Base-by-base conservation (phyloP, 1,139 yeast genomes). In the Hyphopichia buzzinii region DNA sequence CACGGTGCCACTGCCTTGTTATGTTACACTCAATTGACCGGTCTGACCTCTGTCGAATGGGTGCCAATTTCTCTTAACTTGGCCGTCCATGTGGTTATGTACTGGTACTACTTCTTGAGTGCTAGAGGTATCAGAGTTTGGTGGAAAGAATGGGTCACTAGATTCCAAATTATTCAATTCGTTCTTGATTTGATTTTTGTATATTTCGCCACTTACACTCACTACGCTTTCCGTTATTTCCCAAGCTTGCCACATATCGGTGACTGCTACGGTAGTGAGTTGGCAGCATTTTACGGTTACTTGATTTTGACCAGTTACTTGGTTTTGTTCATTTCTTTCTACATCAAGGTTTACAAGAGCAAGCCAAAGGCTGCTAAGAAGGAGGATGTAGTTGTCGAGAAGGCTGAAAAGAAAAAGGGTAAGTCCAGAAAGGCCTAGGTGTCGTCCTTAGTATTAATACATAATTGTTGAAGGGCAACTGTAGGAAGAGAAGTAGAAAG, bases 91-190 rank as follows among this genome's bases (percentile, higher is more conserved):
- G 96, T 92, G 35, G 83, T 92, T 49, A 92, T 92, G 98, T 92
- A 92, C 79, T 92, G 90, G 86, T 92, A 92, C 77, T 92, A 92
- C 74, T 90, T 89, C 77, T 74, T 92, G 55, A 77, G 92, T 49
- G 88, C 97, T 13, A 79, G 96, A 62, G 96, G 96, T 42, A 86
- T 90, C 59, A 82, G 92, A 53, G 97, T 92, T 41, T 90, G 97
- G 97, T 92, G 98, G 98, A 92, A 92, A 69, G 96, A 90, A 69
- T 92, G 97, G 97, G 97, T 92, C 51, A 92, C 98, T 36, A 79
- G 96, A 50, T 82, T 87, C 76, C 98, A 92, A 72, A 92, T 92
- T 66, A 77, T 86, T 54, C 98, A 92, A 70, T 92, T 92, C 56
- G 72, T 92, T 54, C 75, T 92, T 55, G 98, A 92, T 63, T 77